These are phyloP conservation scores for Zychaea mexicana DNA, from an alignment of 371 early-diverging fungal genomes.

Conservation along the genomic window DNA sequence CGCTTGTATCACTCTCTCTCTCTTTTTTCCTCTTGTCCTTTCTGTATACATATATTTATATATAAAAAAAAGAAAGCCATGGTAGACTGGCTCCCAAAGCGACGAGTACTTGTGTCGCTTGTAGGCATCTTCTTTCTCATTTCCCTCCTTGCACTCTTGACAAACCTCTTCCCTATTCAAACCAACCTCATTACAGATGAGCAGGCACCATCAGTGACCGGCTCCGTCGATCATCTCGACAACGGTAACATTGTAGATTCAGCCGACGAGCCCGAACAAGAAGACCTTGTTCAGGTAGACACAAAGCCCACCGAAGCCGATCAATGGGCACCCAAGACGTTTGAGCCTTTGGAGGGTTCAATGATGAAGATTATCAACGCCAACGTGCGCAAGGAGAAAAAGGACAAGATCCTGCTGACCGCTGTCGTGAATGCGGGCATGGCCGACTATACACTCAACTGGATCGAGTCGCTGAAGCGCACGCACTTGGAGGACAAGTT, in stretches of 20 bases:
- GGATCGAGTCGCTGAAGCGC: constrained; percentile 38
- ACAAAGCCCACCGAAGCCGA: constrained; percentile 15
- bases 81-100: constrained; percentile 12
- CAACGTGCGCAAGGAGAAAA: constrained; percentile 11
- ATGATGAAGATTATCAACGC: constrained; percentile 12
- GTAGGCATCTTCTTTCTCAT: constrained; percentile 13
- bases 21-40: constrained; percentile 4
- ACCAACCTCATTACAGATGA: constrained; percentile 2
- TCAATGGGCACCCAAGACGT: constrained; percentile 19
- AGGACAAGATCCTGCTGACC: constrained; percentile 24
- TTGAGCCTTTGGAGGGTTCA: constrained; percentile 8
- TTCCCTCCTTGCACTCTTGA: constrained; percentile 11
- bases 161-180: constrained; percentile 14
- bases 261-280: constrained; percentile 13
- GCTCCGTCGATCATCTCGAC: background rate
- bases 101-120: constrained; percentile 11
- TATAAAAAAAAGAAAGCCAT: background rate
- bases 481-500: constrained; percentile 22
- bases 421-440: constrained; percentile 41
- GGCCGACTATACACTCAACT: constrained; percentile 39
- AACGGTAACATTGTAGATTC: background rate
- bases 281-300: constrained; percentile 15
- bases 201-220: background rate
- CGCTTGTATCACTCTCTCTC: background rate
- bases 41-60: background rate